phyloP scores from a whole-genome alignment of 192 early-diverging fungal genomes.

The Podila horticola region DNA sequence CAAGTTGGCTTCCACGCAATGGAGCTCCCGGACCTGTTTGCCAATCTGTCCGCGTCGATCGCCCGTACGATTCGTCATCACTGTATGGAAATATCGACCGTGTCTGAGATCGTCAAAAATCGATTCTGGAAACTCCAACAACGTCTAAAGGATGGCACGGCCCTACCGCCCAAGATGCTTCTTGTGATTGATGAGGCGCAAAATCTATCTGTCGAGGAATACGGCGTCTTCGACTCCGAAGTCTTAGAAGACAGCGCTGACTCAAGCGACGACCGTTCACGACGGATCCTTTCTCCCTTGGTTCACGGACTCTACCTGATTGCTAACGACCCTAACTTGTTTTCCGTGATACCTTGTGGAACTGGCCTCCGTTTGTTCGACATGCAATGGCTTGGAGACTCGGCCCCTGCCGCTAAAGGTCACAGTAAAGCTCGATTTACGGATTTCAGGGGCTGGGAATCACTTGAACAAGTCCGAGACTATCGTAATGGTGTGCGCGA shows the following conservation, averaged over 20 bases:
- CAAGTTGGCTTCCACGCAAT: constrained; percentile 13
- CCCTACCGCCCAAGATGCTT: not conserved
- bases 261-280: constrained; percentile 4
- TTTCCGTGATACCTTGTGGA: constrained; percentile 29
- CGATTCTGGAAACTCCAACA: too few species aligned
- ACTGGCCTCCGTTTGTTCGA: constrained; percentile 28
- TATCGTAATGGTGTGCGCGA: constrained; percentile 27
- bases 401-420: constrained; percentile 21
- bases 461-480: constrained; percentile 24
- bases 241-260: constrained; percentile 5
- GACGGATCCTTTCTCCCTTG: constrained; percentile 32
- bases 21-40: too few species aligned
- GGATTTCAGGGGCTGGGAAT: constrained; percentile 36
- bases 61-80: too few species aligned
- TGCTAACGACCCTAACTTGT: constrained; percentile 1
- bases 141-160: too few species aligned
- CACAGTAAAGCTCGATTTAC: constrained; percentile 19
- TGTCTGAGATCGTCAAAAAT: too few species aligned
- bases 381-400: constrained; percentile 28
- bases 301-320: constrained; percentile 21
- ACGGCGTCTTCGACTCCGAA: constrained; percentile 14
- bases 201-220: constrained; percentile 15
- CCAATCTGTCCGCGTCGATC: too few species aligned
- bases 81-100: too few species aligned
- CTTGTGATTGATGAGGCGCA: constrained; percentile 8